A percentile compares a stretch with the other conserved stretches of the same genome.
phyloP scores from a whole-genome alignment of 495 filamentous ascomycete genomes.

The Xylaria venustula region DNA sequence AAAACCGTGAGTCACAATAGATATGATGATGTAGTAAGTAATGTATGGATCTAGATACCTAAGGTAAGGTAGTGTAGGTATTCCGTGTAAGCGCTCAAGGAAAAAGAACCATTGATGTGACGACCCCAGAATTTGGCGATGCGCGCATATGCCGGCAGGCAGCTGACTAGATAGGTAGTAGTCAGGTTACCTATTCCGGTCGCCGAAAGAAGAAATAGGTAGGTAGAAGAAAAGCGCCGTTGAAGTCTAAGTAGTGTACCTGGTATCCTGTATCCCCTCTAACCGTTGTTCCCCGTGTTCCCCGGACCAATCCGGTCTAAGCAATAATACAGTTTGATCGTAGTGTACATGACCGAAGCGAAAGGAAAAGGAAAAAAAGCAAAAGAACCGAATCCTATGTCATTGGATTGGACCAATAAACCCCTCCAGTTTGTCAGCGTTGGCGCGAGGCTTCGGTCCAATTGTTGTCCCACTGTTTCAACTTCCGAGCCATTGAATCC shows the following conservation, averaged over 20 bases:
- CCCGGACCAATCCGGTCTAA: background rate
- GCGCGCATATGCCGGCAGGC: background rate
- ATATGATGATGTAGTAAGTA: too few relatives aligned
- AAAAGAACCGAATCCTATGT: background rate
- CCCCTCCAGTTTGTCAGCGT: background rate
- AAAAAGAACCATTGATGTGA: background rate
- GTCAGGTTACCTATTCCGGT: too few relatives aligned
- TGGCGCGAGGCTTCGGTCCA: background rate
- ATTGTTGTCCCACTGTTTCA: background rate
- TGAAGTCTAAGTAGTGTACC: conserved; percentile 10
- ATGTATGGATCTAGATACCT: too few relatives aligned
- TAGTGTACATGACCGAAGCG: background rate
- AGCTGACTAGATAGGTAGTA: too few relatives aligned
- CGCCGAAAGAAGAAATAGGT: background rate
- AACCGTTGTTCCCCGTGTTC: background rate
- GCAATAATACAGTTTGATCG: background rate
- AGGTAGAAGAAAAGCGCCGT: background rate
- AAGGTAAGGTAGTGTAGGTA: background rate
- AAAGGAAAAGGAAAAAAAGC: too few relatives aligned
- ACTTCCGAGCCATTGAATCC: background rate
- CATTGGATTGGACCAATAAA: background rate
- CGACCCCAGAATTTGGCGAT: background rate
- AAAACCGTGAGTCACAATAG: background rate
- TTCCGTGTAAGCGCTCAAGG: background rate
- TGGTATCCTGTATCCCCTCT: background rate